Base-by-base conservation (phyloP, 768 basidiomycete genomes). In the Pilatotrama ljubarskyi region DNA sequence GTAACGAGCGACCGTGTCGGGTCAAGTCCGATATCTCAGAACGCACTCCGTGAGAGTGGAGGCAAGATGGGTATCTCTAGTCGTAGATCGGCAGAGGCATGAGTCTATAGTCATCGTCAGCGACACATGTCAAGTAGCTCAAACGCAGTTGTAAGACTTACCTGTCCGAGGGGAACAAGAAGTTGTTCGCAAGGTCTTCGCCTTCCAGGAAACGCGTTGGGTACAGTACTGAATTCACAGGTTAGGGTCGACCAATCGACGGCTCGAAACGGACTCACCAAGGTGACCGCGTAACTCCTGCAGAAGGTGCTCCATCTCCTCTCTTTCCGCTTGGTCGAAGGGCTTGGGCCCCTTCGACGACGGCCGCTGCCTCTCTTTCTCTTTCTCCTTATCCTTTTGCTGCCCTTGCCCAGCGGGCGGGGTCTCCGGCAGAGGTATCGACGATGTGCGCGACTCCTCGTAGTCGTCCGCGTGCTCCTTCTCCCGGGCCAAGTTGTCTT, bases 181-280 rank as follows among this genome's bases (percentile, higher is more conserved):
- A 96, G 72, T 98, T 98, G 64, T 95, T 89, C 6, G 90, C 87
- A 1, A 85, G 79, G 69, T 96, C 93, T 74, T 98, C 95, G n/a
- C 85, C 90, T 73, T 98, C 95, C 61, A 98, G 69, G 77, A 98
- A 98, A 11, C 86, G 84, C 15, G 80, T 90, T 2, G 95, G 87
- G 74, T 91, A 91, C 11, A 92, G 55, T 38, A 98, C 95, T 96
- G 65, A 3, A 29, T n/a, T 46, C 24, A n/a, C 14, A 5, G 3
- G 15, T 55, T 10, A 58, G 32, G 13, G 8, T 25, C 49, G 50
- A 51, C 20, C 37, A 20, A 37, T 47, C 14, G 17, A 8, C 26
- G 17, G 24, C 5, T 2, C 5, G 41, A 20, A 24, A 62, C 15
- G 1, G 2, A 49, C 84, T 66, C 68, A 94, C 95, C 95, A 26